These are phyloP conservation scores for Syzygium jambos DNA, from an alignment of 345 rosid species.

Conservation along the genomic window DNA sequence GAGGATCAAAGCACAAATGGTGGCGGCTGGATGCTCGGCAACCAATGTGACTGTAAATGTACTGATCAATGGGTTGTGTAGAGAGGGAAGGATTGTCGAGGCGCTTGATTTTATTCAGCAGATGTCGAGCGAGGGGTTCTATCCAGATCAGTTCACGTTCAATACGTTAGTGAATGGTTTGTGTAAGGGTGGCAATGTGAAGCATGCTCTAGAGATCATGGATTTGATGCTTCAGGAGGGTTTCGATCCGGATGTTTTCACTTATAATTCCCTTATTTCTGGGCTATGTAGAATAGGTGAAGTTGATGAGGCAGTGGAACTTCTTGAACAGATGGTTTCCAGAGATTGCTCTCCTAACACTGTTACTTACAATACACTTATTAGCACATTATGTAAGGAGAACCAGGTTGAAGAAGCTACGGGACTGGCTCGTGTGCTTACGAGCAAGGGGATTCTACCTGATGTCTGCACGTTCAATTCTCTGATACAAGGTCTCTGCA, in stretches of 20 bases:
- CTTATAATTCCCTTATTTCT: conserved; percentile 72
- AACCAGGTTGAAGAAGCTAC: conserved; percentile 76
- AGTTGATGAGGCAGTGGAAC: conserved; percentile 68
- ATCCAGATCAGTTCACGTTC: conserved; percentile 70
- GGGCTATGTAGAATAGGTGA: conserved; percentile 82
- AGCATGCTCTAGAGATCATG: conserved; percentile 75
- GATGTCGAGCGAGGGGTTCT: conserved; percentile 57
- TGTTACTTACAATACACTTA: conserved; percentile 84
- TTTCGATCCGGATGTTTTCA: conserved; percentile 70
- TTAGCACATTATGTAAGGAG: conserved; percentile 74
- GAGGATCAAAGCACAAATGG: conserved; percentile 60
- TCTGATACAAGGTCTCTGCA: conserved; percentile 74
- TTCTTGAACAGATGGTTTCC: conserved; percentile 66
- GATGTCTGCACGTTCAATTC: conserved; percentile 71
- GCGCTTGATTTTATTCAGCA: conserved; percentile 58
- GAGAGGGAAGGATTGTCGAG: conserved; percentile 62
- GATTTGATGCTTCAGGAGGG: conserved; percentile 87
- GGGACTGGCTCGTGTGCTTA: conserved; percentile 52
- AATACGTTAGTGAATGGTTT: conserved; percentile 80
- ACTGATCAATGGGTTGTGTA: conserved; percentile 79
- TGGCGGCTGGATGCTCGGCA: conserved; percentile 34
- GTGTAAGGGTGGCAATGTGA: conserved; percentile 70
- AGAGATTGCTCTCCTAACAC: conserved; percentile 84
- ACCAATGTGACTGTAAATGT: conserved; percentile 73
- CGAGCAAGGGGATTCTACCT: conserved; percentile 70